These are phyloP conservation scores for Psilocybe cubensis DNA, from an alignment of 768 basidiomycete species.

Conservation along the genomic window DNA sequence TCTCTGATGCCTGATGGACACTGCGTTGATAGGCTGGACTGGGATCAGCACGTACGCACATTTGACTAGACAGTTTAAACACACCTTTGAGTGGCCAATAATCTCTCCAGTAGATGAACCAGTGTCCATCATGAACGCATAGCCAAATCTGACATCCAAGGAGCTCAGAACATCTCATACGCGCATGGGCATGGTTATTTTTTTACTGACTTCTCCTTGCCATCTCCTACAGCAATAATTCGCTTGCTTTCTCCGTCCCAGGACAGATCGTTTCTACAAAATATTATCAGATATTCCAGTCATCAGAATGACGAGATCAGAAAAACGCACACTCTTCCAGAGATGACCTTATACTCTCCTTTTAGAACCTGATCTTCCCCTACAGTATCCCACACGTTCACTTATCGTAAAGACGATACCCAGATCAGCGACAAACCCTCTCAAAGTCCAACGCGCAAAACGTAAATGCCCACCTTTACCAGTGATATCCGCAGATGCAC, in stretches of 20 bases:
- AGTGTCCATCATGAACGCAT: slow-evolving; percentile 82
- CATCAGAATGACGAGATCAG: not conserved
- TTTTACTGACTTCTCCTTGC: slow-evolving; percentile 74
- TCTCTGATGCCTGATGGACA: slow-evolving; percentile 84
- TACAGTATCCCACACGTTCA: slow-evolving; percentile 92
- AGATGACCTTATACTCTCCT: slow-evolving; percentile 76
- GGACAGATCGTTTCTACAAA: slow-evolving; percentile 81
- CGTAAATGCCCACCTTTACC: slow-evolving; percentile 70
- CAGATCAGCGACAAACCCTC: not conserved
- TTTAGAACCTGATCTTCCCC: slow-evolving; percentile 85
- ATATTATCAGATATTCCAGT: not conserved
- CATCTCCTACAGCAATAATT: slow-evolving; percentile 94
- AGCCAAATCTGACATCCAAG: slow-evolving; percentile 63
- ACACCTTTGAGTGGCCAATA: slow-evolving; percentile 85
- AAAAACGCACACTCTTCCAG: slow-evolving; percentile 67
- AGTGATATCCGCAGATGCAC: slow-evolving; percentile 83
- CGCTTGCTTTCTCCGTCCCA: slow-evolving; percentile 98
- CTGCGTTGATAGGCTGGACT: slow-evolving; percentile 78
- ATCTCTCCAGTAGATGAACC: slow-evolving; percentile 90
- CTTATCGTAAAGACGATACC: slow-evolving; percentile 34
- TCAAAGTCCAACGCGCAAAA: not conserved
- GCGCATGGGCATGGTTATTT: not conserved
- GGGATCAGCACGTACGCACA: not conserved
- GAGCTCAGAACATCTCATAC: not conserved
- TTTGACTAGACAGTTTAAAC: not conserved